phyloP scores from a whole-genome alignment of 192 early-diverging fungal genomes.

The Podila minutissima region DNA sequence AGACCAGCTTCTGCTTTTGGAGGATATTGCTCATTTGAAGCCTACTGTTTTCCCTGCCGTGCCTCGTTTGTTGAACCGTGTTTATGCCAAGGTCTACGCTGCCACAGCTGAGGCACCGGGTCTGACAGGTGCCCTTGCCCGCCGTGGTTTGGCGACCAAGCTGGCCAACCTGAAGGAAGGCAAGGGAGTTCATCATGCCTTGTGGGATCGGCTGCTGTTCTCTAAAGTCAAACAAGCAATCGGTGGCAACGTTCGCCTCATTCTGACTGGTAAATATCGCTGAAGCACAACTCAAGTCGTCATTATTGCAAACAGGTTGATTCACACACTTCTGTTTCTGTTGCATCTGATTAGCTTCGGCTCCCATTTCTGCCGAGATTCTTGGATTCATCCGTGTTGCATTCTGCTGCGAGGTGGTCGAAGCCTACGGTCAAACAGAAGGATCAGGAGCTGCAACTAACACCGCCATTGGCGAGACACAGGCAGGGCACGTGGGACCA shows the following conservation, averaged over 20 bases:
- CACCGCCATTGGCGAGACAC: slow-evolving; percentile 66
- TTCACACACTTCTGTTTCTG: background rate
- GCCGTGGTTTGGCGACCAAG: slow-evolving; percentile 66
- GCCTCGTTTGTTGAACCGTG: slow-evolving; percentile 88
- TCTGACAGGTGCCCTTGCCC: slow-evolving; percentile 66
- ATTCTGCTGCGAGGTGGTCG: slow-evolving; percentile 79
- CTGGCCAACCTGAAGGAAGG: slow-evolving; percentile 67
- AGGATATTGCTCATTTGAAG: slow-evolving; percentile 82
- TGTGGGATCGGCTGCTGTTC: slow-evolving; percentile 94
- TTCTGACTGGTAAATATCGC: slow-evolving; percentile 70
- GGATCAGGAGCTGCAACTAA: slow-evolving; percentile 66
- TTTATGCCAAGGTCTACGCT: slow-evolving; percentile 82
- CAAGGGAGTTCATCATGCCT: slow-evolving; percentile 74
- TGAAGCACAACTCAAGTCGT: background rate
- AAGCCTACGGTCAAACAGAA: slow-evolving; percentile 94
- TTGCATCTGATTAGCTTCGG: slow-evolving; percentile 57
- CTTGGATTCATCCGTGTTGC: slow-evolving; percentile 84
- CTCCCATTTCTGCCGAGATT: slow-evolving; percentile 85
- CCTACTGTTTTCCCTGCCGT: slow-evolving; percentile 88
- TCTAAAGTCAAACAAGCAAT: slow-evolving; percentile 74
- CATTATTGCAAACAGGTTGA: background rate
- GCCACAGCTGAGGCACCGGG: slow-evolving; percentile 70
- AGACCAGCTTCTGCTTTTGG: slow-evolving; percentile 75
- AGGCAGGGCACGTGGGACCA: slow-evolving; percentile 81
- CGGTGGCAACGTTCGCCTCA: slow-evolving; percentile 85